Evolutionary conservation across 305 asterid genomes (phyloP), one percentile per base, ranked within the genome.

Genomic region (Fraxinus dipetala): DNA sequence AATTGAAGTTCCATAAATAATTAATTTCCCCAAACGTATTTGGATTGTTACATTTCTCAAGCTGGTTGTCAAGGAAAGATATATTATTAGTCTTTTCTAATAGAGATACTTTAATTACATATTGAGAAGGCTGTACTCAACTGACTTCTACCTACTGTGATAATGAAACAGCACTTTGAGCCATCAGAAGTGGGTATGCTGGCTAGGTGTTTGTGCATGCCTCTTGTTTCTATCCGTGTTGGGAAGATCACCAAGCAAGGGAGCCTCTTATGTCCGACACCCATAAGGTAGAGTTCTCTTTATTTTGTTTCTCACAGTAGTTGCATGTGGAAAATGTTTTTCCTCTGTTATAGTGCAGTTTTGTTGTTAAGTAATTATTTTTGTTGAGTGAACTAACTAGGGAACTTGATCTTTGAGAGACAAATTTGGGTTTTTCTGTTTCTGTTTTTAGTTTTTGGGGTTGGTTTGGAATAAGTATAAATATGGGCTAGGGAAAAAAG

Each of bases 181-280:
- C 96, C 98, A 36, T 87, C 97, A 2, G 99, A 96, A 86, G 98
- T 96, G 86, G 98, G 97, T 63, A 77, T 92, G 90, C 89, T 96
- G 10, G 98, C 97, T 7, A 91, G 99, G 86, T 96, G 98, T 87
- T 87, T 96, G 91, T 94, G 99, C 84, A 87, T 92, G 65, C 99
- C 99, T 51, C 93, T 96, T 70, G 99, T 96, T 79, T 93, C 99
- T 31, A 81, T 94, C 84, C 98, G 99, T 0, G 98, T 92, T 38
- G 99, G 99, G 74, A 96, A 89, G 93, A 90, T 96, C 83, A 81
- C 82, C 85, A 92, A 94, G 90, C 93, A 90, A 84, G 97, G 98
- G 82, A 83, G 86, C 7, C 81, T 89, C 74, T 73, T 96, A 80
- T 90, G 93, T 82, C 99, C 99, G 72, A 90, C 98, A 77, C 74